These are phyloP conservation scores for Epithele typhae DNA, from an alignment of 768 basidiomycete genomes.

Conservation along the genomic window DNA sequence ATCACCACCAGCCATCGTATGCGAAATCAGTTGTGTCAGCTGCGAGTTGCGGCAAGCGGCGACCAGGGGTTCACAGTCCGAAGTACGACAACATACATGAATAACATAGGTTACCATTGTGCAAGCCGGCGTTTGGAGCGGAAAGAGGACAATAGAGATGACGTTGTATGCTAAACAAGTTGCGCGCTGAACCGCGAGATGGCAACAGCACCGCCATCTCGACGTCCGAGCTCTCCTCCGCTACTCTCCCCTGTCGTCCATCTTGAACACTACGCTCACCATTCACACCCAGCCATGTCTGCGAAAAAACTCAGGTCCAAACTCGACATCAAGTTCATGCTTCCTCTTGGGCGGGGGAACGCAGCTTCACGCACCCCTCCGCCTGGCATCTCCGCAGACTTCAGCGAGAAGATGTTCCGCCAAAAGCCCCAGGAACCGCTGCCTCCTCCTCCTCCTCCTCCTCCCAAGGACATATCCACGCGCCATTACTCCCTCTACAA, in stretches of 20 bases:
- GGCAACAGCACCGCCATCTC: too few relatives aligned
- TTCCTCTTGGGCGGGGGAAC: conserved; percentile 1
- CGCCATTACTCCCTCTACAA: conserved; percentile 2
- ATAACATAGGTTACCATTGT: too few relatives aligned
- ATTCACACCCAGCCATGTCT: conserved; percentile 4
- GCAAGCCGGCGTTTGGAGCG: too few relatives aligned
- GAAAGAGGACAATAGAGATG: too few relatives aligned
- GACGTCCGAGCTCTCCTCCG: too few relatives aligned
- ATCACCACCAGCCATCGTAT: too few relatives aligned
- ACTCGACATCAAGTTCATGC: conserved; percentile 12
- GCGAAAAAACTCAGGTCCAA: conserved; percentile 16
- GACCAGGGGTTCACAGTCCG: too few relatives aligned
- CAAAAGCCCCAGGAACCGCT: not conserved
- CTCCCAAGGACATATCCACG: conserved; percentile 14
- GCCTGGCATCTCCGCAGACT: conserved; percentile 2
- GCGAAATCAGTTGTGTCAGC: too few relatives aligned
- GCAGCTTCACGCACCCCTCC: not conserved
- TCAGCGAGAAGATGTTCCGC: conserved; percentile 10
- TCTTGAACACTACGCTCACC: not conserved
- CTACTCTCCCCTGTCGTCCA: not conserved
- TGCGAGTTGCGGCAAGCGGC: too few relatives aligned
- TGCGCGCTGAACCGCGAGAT: too few relatives aligned
- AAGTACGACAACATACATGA: too few relatives aligned
- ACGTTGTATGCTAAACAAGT: too few relatives aligned
- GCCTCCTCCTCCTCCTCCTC: conserved; percentile 11